Evolutionary conservation across 306 rosid genomes (phyloP).

Genomic region (Carpinus viminea): DNA sequence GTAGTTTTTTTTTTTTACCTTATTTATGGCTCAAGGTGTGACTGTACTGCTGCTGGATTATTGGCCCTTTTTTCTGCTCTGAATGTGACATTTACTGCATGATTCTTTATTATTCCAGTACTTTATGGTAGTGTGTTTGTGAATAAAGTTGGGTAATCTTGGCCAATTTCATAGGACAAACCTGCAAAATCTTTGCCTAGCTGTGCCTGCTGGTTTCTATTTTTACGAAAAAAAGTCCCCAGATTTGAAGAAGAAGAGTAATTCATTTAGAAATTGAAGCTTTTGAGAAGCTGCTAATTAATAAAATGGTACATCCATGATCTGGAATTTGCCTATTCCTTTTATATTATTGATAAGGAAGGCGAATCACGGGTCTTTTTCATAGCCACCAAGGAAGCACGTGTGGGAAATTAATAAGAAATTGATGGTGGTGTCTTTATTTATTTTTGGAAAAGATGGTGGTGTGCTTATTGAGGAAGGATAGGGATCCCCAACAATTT

Average conservation of each 20-base stretch:
- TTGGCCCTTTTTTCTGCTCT: background rate
- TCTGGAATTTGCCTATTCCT: background rate
- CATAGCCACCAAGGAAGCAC: too few species aligned
- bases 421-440: conserved; percentile 5
- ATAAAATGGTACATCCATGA: background rate
- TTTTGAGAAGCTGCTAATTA: background rate
- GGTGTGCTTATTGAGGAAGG: too few species aligned
- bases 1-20: background rate
- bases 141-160: background rate
- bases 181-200: background rate
- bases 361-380: too few species aligned
- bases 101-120: background rate
- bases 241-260: background rate
- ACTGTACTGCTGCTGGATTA: background rate
- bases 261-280: background rate
- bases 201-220: background rate
- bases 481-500: too few species aligned
- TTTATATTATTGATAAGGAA: background rate
- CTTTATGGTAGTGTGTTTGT: background rate
- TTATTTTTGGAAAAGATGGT: too few species aligned
- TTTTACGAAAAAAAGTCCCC: background rate
- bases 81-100: background rate
- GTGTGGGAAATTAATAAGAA: conserved; percentile 1
- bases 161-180: background rate
- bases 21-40: background rate